phyloP scores from a whole-genome alignment of 495 filamentous ascomycete genomes.

The Bacidia rubella region DNA sequence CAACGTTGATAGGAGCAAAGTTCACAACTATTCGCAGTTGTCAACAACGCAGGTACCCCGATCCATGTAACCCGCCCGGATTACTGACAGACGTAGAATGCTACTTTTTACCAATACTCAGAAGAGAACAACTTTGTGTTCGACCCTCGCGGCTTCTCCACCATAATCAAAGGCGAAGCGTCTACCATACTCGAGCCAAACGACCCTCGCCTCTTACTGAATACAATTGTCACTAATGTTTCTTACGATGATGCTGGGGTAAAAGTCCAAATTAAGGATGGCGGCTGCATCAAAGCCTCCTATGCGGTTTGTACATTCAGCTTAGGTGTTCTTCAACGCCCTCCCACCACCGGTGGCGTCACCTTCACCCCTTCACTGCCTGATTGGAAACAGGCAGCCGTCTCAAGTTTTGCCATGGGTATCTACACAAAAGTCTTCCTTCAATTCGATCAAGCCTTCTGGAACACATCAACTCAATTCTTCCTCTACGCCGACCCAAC shows the following conservation, averaged over 20 bases:
- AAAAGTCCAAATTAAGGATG: constrained; percentile 40
- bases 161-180: constrained; percentile 48
- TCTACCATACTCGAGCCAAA: constrained; percentile 42
- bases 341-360: constrained; percentile 20
- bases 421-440: constrained; percentile 73
- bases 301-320: constrained; percentile 48
- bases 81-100: constrained; percentile 22
- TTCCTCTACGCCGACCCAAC: constrained; percentile 55
- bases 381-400: constrained; percentile 51
- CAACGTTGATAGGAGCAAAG: constrained; percentile 24
- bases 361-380: constrained; percentile 49
- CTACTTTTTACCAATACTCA: constrained; percentile 36
- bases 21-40: constrained; percentile 32
- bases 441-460: constrained; percentile 59
- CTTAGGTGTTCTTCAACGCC: constrained; percentile 50
- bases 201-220: constrained; percentile 45
- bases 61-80: not conserved
- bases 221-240: constrained; percentile 45
- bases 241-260: constrained; percentile 42
- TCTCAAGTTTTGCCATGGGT: constrained; percentile 56
- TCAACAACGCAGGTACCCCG: constrained; percentile 14
- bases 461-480: constrained; percentile 52
- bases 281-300: constrained; percentile 47
- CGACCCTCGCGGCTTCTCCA: constrained; percentile 56
- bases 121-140: constrained; percentile 53